These are phyloP conservation scores for Monosporozyma servazzii DNA, from an alignment of 805 yeast species.

Conservation along the genomic window DNA sequence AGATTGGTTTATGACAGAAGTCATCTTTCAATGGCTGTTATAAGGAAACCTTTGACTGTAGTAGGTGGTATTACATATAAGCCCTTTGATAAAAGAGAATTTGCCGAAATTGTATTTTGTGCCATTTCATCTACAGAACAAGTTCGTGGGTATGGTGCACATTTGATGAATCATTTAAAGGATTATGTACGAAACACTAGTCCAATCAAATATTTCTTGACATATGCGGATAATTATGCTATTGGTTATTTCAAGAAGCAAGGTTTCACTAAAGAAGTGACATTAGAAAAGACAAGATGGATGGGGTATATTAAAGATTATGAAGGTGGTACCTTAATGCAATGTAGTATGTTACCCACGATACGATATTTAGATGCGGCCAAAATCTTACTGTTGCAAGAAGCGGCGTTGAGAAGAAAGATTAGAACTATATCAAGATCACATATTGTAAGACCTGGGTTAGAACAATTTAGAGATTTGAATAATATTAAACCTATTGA, in stretches of 20 bases:
- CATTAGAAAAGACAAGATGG: conserved; percentile 81
- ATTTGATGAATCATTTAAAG: conserved; percentile 92
- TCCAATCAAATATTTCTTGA: conserved; percentile 74
- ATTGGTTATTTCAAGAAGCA: conserved; percentile 97
- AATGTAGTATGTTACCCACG: conserved; percentile 85
- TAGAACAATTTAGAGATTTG: conserved; percentile 53
- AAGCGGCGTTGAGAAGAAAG: conserved; percentile 82
- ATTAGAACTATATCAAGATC: conserved; percentile 72
- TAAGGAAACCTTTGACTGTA: conserved; percentile 84
- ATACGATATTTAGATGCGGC: conserved; percentile 83
- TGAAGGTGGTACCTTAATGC: conserved; percentile 98
- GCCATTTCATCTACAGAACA: conserved; percentile 97
- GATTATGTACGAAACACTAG: conserved; percentile 89
- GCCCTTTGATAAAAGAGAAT: conserved; percentile 81
- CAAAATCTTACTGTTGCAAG: conserved; percentile 76
- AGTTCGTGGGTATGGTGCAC: conserved; percentile 98
- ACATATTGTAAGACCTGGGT: conserved; percentile 74
- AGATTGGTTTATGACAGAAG: conserved; percentile 89
- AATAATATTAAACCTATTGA: conserved; percentile 47
- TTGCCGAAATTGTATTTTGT: conserved; percentile 98
- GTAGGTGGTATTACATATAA: conserved; percentile 97
- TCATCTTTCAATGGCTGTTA: conserved; percentile 93
- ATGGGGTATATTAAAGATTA: conserved; percentile 98
- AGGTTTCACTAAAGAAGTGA: conserved; percentile 92
- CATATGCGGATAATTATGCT: conserved; percentile 98